Conservation (phyloP, 192 early-diverging fungal genomes). For the Backusella tarrabulga region DNA sequence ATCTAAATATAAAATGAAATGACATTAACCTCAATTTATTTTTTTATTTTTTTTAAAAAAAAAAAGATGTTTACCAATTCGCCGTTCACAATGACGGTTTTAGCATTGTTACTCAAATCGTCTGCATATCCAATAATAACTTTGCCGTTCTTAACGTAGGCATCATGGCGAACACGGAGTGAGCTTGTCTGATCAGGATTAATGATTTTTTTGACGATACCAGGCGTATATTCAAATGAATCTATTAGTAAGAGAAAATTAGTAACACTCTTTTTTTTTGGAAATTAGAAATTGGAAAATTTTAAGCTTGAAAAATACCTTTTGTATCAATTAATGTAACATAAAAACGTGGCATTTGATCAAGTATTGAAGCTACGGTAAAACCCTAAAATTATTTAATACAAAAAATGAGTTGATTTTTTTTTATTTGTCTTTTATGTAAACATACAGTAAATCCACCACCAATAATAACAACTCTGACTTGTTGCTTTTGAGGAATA, state of each 20-base stretch:
- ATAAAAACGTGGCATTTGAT: slow-evolving; percentile 37
- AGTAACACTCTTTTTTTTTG: not conserved
- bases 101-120: slow-evolving; percentile 17
- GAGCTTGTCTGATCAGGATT: slow-evolving; percentile 23
- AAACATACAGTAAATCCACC: slow-evolving; percentile 37
- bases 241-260: slow-evolving; percentile 14
- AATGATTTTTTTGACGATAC: slow-evolving; percentile 29
- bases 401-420: not conserved
- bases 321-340: slow-evolving; percentile 38
- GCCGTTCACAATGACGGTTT: slow-evolving; percentile 25
- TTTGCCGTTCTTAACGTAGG: slow-evolving; percentile 32
- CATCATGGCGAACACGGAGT: slow-evolving; percentile 30
- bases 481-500: slow-evolving; percentile 3
- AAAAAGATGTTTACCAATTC: slow-evolving; percentile 18
- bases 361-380: slow-evolving; percentile 37
- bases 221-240: slow-evolving; percentile 42
- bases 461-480: slow-evolving; percentile 32
- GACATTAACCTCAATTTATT: not conserved
- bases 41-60: not conserved
- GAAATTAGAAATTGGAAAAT: not conserved
- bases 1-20: slow-evolving; percentile 21
- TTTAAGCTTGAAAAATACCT: slow-evolving; percentile 22
- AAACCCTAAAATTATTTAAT: slow-evolving; percentile 29
- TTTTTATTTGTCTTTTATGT: not conserved
- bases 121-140: slow-evolving; percentile 37